Base-by-base conservation (phyloP, 1,139 yeast species). In the Magnusiomyces suaveolens region DNA sequence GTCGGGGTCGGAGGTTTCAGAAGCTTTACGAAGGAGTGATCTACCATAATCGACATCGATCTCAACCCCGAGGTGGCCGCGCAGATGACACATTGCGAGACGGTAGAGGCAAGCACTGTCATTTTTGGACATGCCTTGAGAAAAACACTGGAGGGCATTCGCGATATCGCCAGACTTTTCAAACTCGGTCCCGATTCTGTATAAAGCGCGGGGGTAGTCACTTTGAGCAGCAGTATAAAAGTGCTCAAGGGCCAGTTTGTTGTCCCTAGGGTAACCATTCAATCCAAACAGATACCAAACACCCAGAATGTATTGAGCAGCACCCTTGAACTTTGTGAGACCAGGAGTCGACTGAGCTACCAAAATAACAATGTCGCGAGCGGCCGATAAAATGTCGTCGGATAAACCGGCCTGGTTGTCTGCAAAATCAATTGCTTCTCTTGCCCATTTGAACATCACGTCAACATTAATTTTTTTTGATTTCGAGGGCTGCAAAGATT, bases 391-490 rank as follows among this genome's bases (percentile, higher is more conserved):
- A 29, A 64, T 56, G 6, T 60, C 59, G 2, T 56, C 51, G 14
- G 63, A 59, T n/a, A 68, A 55, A 12, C 69, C 69, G 21, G 60
- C 72, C n/a, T 66, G 64, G 51, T 72, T 71, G 48, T 63, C 69
- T 53, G 69, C 66, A 57, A 77, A 64, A 32, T 70, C 69, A 59
- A 75, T 73, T 21, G 41, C 50, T 12, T 64, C 58, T 59, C 75
- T 75, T 57, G 78, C 73, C 75, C 78, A 78, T 48, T 75, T 59
- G 56, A 68, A 65, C 41, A 52, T 33, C 46, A 54, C 50, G 38
- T 52, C 51, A 41, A 56, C 56, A 52, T 54, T 46, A 24, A 52
- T 50, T 38, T 54, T 41, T 52, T 66, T 67, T 47, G 58, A 55
- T n/a, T n/a, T n/a, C n/a, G n/a, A n/a, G n/a, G n/a, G n/a, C n/a